Base-by-base conservation (phyloP, 2,329 filamentous ascomycete genomes). In the Calonectria hawksworthii region DNA sequence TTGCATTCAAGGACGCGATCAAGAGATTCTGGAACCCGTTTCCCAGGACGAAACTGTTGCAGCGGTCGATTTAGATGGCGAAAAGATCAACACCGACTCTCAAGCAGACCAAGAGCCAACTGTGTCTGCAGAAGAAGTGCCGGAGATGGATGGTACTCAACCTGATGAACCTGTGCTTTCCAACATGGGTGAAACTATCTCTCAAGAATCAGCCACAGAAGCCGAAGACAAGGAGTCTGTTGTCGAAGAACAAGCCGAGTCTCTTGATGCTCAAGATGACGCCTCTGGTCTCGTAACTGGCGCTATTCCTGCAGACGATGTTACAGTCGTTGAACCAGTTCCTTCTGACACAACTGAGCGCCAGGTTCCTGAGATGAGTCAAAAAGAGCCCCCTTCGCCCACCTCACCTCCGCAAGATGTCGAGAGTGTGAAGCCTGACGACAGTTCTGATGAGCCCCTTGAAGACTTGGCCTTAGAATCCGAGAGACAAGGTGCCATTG, bases 211-310 rank as follows among this genome's bases (percentile, higher is more conserved):
- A 71, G 26, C n/a, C 63, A 32, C 23, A 26, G 63, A 66, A 7
- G 14, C 23, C 18, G 30, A 64, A 70, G 59, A 26, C 32, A 59
- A 51, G 30, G 6, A 59, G 28, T 30, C 34, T 26, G 63, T 28
- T 32, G 34, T 30, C 30, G 67, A 70, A 41, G 65, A 64, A 41
- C 50, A 36, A 11, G 23, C 34, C n/a, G 51, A 77, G 28, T 21
- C 34, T 51, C 32, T 52, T 21, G 63, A 70, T 52, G 47, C 14
- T 23, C 72, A 47, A 54, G 50, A 61, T 23, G 30, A 68, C 23
- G 23, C 54, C 18, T 14, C 23, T 50, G 30, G n/a, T 61, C 59
- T 50, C 11, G 16, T 23, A n/a, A 26, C 41, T 16, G 38, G 38
- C 8, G 64, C 36, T 21, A 26, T 38, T n/a, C 21, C 64, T 34